Conservation (phyloP, 176 grass and related monocot species). For the Cenchrus purpureus region DNA sequence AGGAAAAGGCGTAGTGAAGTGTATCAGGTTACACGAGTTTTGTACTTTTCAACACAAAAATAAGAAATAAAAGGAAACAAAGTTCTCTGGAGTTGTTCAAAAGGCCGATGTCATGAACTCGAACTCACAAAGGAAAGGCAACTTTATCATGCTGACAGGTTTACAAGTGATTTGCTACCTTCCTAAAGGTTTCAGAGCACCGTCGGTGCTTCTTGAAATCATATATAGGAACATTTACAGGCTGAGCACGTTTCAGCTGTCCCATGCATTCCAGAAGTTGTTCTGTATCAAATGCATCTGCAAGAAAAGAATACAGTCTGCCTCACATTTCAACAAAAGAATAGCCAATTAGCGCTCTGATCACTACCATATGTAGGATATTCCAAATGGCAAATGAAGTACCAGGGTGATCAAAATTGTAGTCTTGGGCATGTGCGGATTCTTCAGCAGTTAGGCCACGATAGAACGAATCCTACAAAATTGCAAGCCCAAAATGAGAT, state of each 20-base stretch:
- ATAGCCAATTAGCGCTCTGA: neutral
- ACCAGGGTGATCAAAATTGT: conserved; percentile 99
- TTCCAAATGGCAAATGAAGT: conserved; percentile 41
- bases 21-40: neutral
- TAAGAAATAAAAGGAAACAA: conserved; percentile 5
- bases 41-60: neutral
- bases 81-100: conserved; percentile 33
- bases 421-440: conserved; percentile 79
- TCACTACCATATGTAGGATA: conserved; percentile 12
- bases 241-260: conserved; percentile 72
- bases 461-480: conserved; percentile 92
- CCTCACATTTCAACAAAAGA: conserved; percentile 28
- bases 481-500: conserved; percentile 21
- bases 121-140: neutral
- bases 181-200: conserved; percentile 82
- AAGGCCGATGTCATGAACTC: conserved; percentile 10
- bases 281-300: conserved; percentile 98
- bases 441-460: conserved; percentile 91
- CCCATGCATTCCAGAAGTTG: conserved; percentile 95
- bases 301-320: conserved; percentile 29
- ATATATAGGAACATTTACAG: conserved; percentile 97
- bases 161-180: conserved; percentile 57
- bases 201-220: conserved; percentile 95
- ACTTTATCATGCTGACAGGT: conserved; percentile 7
- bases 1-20: neutral